These are phyloP conservation scores for Fusarium dlaminii DNA, from an alignment of 2,329 filamentous ascomycete genomes.

Conservation along the genomic window DNA sequence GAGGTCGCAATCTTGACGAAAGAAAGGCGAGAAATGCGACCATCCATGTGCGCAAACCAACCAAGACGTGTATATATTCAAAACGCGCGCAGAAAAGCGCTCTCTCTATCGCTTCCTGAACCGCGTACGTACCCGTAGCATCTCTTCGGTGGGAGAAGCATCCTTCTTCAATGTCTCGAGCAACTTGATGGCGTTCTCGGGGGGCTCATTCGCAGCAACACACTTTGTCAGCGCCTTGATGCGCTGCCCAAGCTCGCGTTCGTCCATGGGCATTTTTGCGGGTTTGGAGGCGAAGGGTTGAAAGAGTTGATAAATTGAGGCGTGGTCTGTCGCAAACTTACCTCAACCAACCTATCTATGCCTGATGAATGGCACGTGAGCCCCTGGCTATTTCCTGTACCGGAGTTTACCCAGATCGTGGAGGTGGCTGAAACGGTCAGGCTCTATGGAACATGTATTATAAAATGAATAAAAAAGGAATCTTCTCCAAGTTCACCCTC, in stretches of 20 bases:
- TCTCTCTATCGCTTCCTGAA: background rate
- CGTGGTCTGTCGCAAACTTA: constrained; percentile 14
- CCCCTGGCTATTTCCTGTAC: background rate
- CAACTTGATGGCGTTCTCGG: constrained; percentile 76
- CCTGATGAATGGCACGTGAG: constrained; percentile 33
- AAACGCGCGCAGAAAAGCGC: background rate
- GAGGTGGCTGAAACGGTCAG: background rate
- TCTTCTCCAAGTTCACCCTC: background rate
- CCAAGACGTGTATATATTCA: constrained; percentile 12
- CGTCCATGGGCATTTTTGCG: constrained; percentile 68
- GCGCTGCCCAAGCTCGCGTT: constrained; percentile 80
- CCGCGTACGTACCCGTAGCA: constrained; percentile 76
- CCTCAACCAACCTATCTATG: constrained; percentile 12
- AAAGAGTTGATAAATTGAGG: constrained; percentile 13
- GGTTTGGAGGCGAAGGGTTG: background rate
- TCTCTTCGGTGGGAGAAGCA: constrained; percentile 85
- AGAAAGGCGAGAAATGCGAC: constrained; percentile 15
- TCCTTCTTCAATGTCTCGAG: constrained; percentile 83
- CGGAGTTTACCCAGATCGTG: constrained; percentile 29
- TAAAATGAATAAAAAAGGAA: background rate
- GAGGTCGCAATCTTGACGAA: background rate
- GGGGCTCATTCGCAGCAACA: constrained; percentile 76
- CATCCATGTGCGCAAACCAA: constrained; percentile 34
- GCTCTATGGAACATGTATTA: background rate
- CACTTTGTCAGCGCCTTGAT: constrained; percentile 85